These are phyloP conservation scores for Rheum nobile DNA, from an alignment of 148 eudicot species.

Conservation along the genomic window DNA sequence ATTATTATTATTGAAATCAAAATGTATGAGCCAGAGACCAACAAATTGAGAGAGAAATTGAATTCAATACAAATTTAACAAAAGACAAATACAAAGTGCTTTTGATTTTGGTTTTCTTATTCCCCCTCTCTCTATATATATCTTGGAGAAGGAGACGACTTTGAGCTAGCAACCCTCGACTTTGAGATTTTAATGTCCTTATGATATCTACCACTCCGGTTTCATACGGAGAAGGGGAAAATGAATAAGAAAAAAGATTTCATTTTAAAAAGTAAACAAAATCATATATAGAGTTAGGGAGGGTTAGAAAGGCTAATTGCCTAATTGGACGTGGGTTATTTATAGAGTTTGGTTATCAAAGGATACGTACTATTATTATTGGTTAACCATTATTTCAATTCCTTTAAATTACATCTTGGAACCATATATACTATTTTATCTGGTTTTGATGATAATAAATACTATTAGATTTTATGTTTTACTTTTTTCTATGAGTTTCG, in stretches of 20 bases:
- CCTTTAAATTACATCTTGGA: no score
- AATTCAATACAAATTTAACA: background rate
- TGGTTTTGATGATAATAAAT: no score
- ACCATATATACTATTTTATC: no score
- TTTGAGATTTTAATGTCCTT: background rate
- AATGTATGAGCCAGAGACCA: background rate
- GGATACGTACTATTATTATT: no score
- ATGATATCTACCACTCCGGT: background rate
- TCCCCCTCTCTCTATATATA: background rate
- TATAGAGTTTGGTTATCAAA: no score
- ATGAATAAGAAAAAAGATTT: background rate
- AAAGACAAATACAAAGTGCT: conserved; percentile 4
- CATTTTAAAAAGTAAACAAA: background rate
- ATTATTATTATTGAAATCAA: background rate
- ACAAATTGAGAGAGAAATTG: background rate
- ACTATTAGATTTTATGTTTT: no score
- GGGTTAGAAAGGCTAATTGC: background rate
- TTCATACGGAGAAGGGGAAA: background rate
- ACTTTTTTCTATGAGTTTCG: no score
- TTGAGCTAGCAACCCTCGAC: conserved; percentile 4
- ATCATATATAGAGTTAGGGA: background rate
- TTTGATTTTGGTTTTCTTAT: background rate
- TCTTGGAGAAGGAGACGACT: conserved; percentile 7
- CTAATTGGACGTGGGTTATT: background rate
- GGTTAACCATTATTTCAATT: no score